Conservation (phyloP, 352 stramenopile genomes). For the Pythium monospermum region DNA sequence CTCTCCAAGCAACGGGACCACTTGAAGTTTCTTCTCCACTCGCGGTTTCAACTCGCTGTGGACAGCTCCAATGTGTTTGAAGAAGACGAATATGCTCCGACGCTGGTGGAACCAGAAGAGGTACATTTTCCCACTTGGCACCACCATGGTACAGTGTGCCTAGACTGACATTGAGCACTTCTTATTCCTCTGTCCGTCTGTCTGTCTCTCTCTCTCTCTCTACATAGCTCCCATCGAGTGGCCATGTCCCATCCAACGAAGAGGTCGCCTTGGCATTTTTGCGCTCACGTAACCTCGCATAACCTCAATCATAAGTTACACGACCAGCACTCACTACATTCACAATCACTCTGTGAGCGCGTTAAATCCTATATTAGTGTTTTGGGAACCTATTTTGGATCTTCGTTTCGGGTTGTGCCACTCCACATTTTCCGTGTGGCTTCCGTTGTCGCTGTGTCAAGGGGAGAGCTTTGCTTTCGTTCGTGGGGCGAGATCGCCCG, state of each 20-base stretch:
- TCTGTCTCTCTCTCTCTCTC: background rate
- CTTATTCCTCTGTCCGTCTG: background rate
- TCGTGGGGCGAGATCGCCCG: conserved; percentile 5
- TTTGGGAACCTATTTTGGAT: background rate
- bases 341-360: conserved; percentile 7
- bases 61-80: conserved; percentile 3
- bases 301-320: background rate
- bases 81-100: conserved; percentile 26
- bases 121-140: conserved; percentile 6
- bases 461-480: conserved; percentile 16
- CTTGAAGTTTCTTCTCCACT: conserved; percentile 13
- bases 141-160: background rate
- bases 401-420: conserved; percentile 7
- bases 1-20: conserved; percentile 9
- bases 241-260: conserved; percentile 9
- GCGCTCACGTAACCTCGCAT: background rate
- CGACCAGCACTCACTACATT: conserved; percentile 16
- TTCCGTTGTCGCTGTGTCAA: background rate
- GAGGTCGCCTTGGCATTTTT: conserved; percentile 18
- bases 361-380: conserved; percentile 8
- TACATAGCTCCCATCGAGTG: background rate
- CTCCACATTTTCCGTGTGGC: conserved; percentile 7
- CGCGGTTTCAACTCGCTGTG: conserved; percentile 16
- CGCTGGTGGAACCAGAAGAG: conserved; percentile 26
- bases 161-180: too few relatives aligned